Conservation (phyloP, 441 rosid genomes). For the Populus hybrid region DNA sequence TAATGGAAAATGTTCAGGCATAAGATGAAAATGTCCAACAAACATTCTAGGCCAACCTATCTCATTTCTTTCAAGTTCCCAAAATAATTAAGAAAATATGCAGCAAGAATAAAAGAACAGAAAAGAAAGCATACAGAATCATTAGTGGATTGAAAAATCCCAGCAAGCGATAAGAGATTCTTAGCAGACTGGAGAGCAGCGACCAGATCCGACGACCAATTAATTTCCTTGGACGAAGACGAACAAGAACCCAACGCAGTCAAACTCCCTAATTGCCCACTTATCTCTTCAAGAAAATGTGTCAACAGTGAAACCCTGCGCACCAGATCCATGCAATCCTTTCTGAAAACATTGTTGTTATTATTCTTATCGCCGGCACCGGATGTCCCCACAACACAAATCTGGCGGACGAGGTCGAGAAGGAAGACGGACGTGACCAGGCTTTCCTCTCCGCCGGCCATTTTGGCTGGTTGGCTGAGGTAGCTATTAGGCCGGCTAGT, state of each 20-base stretch:
- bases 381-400: conserved; percentile 23
- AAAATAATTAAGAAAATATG: background rate
- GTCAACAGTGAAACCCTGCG: conserved; percentile 65
- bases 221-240: conserved; percentile 9
- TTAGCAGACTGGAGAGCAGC: conserved; percentile 58
- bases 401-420: conserved; percentile 46
- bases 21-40: background rate
- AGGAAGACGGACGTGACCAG: conserved; percentile 27
- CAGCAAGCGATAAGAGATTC: conserved; percentile 50
- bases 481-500: background rate
- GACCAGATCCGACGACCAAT: conserved; percentile 64
- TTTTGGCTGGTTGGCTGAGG: conserved; percentile 5
- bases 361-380: background rate
- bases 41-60: background rate
- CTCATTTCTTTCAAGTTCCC: background rate
- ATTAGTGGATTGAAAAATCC: conserved; percentile 35
- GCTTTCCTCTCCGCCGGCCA: conserved; percentile 36
- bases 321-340: conserved; percentile 81
- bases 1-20: background rate
- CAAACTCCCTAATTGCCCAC: conserved; percentile 25
- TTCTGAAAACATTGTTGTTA: conserved; percentile 37
- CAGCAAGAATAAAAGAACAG: background rate
- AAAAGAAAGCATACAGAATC: conserved; percentile 42
- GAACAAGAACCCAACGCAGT: conserved; percentile 22
- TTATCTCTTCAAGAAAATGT: conserved; percentile 81